These are phyloP conservation scores for Favolaschia claudopus DNA, from an alignment of 768 basidiomycete genomes.

Conservation along the genomic window DNA sequence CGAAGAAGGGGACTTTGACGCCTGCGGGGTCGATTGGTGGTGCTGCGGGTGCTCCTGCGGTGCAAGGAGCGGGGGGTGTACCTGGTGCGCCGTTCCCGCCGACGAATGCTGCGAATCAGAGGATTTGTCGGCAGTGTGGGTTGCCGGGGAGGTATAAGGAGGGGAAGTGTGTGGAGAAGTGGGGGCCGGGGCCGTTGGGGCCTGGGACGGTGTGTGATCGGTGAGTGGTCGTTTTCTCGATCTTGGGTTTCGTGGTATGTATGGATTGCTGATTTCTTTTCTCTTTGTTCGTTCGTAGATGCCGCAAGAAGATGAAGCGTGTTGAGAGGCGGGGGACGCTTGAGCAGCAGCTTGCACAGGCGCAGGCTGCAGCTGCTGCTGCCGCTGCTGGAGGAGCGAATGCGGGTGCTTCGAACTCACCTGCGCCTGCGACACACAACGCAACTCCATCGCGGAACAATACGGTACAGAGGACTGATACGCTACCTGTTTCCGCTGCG, in stretches of 20 bases:
- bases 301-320: slow-evolving; percentile 88
- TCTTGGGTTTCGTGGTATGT: background rate
- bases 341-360: slow-evolving; percentile 45
- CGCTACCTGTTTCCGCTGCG: slow-evolving; percentile 36
- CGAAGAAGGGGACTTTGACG: no score
- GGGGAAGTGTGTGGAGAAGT: slow-evolving; percentile 87
- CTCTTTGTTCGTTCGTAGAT: slow-evolving; percentile 45
- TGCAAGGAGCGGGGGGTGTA: no score
- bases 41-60: background rate
- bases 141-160: slow-evolving; percentile 81
- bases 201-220: slow-evolving; percentile 87
- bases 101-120: slow-evolving; percentile 69
- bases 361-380: slow-evolving; percentile 11
- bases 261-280: slow-evolving; percentile 1
- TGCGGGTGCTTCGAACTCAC: no score
- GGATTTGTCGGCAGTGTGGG: slow-evolving; percentile 81
- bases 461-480: slow-evolving; percentile 36
- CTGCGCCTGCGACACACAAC: no score
- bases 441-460: no score
- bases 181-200: slow-evolving; percentile 85
- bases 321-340: slow-evolving; percentile 78
- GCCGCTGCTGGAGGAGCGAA: no score
- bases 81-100: slow-evolving; percentile 42
- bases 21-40: background rate
- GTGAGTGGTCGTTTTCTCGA: slow-evolving; percentile 41